phyloP scores from a whole-genome alignment of 352 stramenopile species.

The Aphanomyces euteiches region DNA sequence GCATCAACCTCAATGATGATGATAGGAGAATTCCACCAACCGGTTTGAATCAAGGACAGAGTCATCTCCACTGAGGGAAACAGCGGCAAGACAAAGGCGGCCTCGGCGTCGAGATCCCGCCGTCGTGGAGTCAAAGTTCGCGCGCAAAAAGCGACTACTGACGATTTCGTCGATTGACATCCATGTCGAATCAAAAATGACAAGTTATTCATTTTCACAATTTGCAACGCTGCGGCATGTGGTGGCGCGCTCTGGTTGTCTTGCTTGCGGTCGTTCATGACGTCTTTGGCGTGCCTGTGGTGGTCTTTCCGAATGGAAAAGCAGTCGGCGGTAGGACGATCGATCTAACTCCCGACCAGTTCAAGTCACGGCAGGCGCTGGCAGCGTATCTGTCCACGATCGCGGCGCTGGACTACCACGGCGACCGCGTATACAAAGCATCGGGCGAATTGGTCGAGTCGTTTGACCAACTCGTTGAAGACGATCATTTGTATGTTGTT shows the following conservation, averaged over 20 bases:
- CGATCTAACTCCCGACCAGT: constrained; percentile 2
- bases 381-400: constrained; percentile 8
- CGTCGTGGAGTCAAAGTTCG: too few species aligned
- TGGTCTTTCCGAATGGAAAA: constrained; percentile 9
- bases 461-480: constrained; percentile 8
- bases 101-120: too few species aligned
- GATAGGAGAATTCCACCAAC: too few species aligned
- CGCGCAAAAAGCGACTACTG: too few species aligned
- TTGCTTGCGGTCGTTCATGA: not conserved
- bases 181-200: too few species aligned
- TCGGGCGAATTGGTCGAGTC: not conserved
- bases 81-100: too few species aligned
- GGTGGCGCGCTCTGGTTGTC: not conserved
- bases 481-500: constrained; percentile 4
- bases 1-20: too few species aligned
- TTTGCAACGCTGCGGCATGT: too few species aligned
- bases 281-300: constrained; percentile 3
- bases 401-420: constrained; percentile 1
- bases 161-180: too few species aligned
- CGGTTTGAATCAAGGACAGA: too few species aligned
- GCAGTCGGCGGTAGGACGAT: not conserved
- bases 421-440: not conserved
- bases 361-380: constrained; percentile 2
- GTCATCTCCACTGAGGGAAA: too few species aligned
- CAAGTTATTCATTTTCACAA: too few species aligned